Percentiles rank a stretch among this genome's conserved stretches.
Evolutionary conservation across 2,329 filamentous ascomycete species (phyloP).

Genomic region (Alternaria sp.): DNA sequence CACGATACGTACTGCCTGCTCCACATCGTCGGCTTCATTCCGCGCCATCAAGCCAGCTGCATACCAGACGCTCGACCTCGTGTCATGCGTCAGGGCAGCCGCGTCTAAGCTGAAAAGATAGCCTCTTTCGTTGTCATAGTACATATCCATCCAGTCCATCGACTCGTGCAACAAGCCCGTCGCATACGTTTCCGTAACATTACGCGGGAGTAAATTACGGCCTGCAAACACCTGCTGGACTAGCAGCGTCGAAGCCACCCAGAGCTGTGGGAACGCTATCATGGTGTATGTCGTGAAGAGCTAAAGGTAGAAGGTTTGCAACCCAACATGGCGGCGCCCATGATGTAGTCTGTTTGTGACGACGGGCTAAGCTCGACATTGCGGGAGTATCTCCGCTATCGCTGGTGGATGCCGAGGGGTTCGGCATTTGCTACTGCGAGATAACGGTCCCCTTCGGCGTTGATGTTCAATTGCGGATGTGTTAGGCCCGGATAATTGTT

Average conservation of each 20-base stretch:
- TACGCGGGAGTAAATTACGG: constrained; percentile 12
- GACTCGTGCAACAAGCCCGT: constrained; percentile 49
- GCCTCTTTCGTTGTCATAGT: constrained; percentile 59
- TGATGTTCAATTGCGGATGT: neutral
- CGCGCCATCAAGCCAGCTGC: constrained; percentile 63
- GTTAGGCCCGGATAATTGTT: constrained; percentile 6
- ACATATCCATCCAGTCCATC: constrained; percentile 63
- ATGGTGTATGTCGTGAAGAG: constrained; percentile 1
- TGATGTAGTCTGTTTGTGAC: neutral
- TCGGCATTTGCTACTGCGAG: constrained; percentile 10
- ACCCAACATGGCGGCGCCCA: neutral
- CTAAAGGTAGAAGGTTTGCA: neutral
- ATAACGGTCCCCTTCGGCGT: neutral
- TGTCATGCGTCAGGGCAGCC: constrained; percentile 61
- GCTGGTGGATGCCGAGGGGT: constrained; percentile 1
- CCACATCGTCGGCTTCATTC: constrained; percentile 58
- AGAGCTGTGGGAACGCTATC: constrained; percentile 16
- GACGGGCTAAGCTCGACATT: neutral
- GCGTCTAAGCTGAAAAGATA: constrained; percentile 61
- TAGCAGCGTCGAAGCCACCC: constrained; percentile 17
- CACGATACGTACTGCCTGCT: constrained; percentile 61
- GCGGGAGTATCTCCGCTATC: neutral
- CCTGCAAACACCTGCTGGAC: constrained; percentile 11
- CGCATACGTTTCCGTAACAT: constrained; percentile 24
- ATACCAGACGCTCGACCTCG: constrained; percentile 65